Percentiles rank a stretch among this genome's conserved stretches.
Conservation (phyloP, 2,329 filamentous ascomycete genomes). For the Bipolaris gigantea region DNA sequence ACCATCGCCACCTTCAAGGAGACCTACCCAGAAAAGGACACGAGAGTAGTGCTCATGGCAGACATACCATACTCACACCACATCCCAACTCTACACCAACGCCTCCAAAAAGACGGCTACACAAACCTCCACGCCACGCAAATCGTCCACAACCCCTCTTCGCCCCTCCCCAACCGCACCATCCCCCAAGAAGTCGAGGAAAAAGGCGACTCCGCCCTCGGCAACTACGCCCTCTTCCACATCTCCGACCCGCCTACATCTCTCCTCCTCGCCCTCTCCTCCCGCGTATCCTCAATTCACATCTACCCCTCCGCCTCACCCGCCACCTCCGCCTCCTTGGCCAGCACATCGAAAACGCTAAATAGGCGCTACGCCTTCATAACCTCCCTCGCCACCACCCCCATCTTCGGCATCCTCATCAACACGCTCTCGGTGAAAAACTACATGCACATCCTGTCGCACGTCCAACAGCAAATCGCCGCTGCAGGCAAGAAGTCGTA, state of each 20-base stretch:
- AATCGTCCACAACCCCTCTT: conserved; percentile 76
- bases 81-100: conserved; percentile 59
- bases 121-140: conserved; percentile 67
- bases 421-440: conserved; percentile 93
- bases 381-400: conserved; percentile 74
- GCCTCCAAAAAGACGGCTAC: conserved; percentile 68
- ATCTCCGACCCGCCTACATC: conserved; percentile 78
- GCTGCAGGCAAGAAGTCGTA: conserved; percentile 91
- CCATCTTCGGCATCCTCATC: conserved; percentile 90
- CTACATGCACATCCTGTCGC: conserved; percentile 78
- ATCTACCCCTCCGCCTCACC: conserved; percentile 66
- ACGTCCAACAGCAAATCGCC: conserved; percentile 72
- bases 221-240: conserved; percentile 78
- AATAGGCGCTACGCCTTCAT: conserved; percentile 87
- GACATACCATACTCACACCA: conserved; percentile 86
- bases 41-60: conserved; percentile 78
- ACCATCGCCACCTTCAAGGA: conserved; percentile 64
- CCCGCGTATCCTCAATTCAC: conserved; percentile 75
- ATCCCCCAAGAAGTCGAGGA: conserved; percentile 57
- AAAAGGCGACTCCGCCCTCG: conserved; percentile 54
- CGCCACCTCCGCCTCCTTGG: conserved; percentile 45
- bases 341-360: conserved; percentile 61
- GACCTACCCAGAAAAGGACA: conserved; percentile 66
- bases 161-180: conserved; percentile 80
- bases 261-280: conserved; percentile 83